phyloP scores from a whole-genome alignment of 176 grass and related monocot species.

The Carex kokanica region DNA sequence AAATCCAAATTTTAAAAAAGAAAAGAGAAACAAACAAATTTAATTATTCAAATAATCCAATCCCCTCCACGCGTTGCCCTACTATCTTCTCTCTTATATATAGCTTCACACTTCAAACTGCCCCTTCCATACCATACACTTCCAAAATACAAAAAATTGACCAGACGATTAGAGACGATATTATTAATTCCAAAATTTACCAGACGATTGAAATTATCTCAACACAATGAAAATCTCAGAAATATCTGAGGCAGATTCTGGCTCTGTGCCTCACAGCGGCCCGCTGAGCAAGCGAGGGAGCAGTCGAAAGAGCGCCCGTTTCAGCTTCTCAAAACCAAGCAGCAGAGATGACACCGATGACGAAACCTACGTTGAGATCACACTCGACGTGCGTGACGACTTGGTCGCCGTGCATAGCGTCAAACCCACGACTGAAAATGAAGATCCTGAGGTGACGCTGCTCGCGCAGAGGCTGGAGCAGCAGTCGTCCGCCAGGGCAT shows the following conservation, averaged over 20 bases:
- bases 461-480: slow-evolving; percentile 2
- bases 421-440: not conserved
- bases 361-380: slow-evolving; percentile 2
- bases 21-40: not conserved
- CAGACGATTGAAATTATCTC: not conserved
- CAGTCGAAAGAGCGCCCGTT: not conserved
- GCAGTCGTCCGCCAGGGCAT: not conserved
- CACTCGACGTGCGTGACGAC: not conserved
- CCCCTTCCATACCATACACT: not conserved
- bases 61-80: not conserved
- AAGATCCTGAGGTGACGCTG: slow-evolving; percentile 4
- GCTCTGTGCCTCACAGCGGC: not conserved
- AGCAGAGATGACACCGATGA: not conserved
- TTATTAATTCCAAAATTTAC: not conserved
- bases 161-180: not conserved
- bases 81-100: slow-evolving; percentile 1
- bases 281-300: not conserved
- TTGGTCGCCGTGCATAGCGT: not conserved
- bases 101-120: slow-evolving; percentile 3
- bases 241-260: slow-evolving; percentile 11
- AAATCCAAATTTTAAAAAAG: not conserved
- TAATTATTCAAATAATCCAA: slow-evolving; percentile 12
- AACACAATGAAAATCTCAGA: slow-evolving; percentile 4
- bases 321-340: slow-evolving; percentile 7
- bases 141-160: not conserved